A percentile compares a stretch with the other conserved stretches of the same genome.
phyloP scores from a whole-genome alignment of 345 rosid genomes.

The Aquilaria yunnanensis region DNA sequence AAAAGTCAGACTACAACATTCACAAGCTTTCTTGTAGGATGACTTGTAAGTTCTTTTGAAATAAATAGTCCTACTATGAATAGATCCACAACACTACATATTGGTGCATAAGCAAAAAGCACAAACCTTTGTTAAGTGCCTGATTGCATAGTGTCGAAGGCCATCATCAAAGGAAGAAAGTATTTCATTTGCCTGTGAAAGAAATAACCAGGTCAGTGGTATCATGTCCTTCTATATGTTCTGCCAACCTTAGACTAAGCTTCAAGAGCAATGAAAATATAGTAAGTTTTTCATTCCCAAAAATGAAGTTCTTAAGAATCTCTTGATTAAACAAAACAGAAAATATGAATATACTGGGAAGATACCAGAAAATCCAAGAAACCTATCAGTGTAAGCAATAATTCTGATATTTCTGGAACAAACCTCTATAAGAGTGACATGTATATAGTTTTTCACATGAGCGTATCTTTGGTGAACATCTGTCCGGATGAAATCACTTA shows the following conservation, averaged over 20 bases:
- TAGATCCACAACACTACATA: background rate
- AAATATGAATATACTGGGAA: too few relatives aligned
- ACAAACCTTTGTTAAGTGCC: slow-evolving; percentile 77
- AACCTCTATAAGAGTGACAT: slow-evolving; percentile 95
- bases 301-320: too few relatives aligned
- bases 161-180: slow-evolving; percentile 95
- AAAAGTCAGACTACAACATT: slow-evolving; percentile 3
- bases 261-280: background rate
- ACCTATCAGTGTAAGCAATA: background rate
- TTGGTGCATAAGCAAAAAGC: background rate
- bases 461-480: slow-evolving; percentile 87
- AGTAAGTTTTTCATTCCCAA: background rate
- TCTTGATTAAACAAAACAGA: too few relatives aligned
- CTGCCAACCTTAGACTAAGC: background rate
- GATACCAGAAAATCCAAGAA: too few relatives aligned
- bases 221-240: background rate
- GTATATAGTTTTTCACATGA: slow-evolving; percentile 80
- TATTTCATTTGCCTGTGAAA: slow-evolving; percentile 76
- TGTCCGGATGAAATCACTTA: slow-evolving; percentile 81
- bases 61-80: background rate
- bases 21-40: background rate
- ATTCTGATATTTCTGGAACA: slow-evolving; percentile 14
- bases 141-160: slow-evolving; percentile 84
- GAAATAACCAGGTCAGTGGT: slow-evolving; percentile 7
- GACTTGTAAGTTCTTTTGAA: background rate